Percentiles rank a stretch among this genome's conserved stretches.
phyloP scores from a whole-genome alignment of 2,329 filamentous ascomycete species.

The Beauveria brongniartii region DNA sequence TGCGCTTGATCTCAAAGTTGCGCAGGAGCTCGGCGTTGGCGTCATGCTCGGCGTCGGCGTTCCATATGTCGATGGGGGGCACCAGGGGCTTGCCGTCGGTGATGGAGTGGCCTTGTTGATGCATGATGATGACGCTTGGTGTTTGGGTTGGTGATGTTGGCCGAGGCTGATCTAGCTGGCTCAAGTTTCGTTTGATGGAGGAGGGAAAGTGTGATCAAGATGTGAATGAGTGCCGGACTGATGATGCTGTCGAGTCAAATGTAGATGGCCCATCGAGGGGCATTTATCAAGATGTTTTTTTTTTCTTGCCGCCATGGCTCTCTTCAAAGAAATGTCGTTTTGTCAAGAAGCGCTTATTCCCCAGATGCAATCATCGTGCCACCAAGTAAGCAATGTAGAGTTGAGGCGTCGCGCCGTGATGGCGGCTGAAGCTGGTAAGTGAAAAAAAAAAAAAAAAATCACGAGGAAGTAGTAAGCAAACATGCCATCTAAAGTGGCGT shows the following conservation, averaged over 20 bases:
- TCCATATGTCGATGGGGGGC: neutral
- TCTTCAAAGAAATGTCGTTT: too few species aligned
- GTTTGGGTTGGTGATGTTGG: neutral
- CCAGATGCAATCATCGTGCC: neutral
- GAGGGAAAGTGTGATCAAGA: too few species aligned
- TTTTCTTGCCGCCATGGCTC: neutral
- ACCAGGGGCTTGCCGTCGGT: neutral
- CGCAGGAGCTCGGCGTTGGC: neutral
- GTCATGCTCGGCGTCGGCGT: neutral
- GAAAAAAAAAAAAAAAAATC: too few species aligned
- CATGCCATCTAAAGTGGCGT: too few species aligned
- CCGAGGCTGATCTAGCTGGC: neutral
- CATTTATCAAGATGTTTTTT: neutral
- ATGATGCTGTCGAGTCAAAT: too few species aligned
- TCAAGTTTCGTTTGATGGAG: too few species aligned
- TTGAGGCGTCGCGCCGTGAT: too few species aligned
- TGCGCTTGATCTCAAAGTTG: neutral
- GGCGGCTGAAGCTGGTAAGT: too few species aligned
- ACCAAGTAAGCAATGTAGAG: too few species aligned
- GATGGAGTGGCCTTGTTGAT: neutral
- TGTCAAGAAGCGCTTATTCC: too few species aligned
- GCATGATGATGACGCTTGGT: neutral
- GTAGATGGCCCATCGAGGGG: neutral
- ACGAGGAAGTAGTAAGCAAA: too few species aligned
- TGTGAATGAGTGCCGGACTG: too few species aligned